phyloP scores from a whole-genome alignment of 2,329 filamentous ascomycete species.

The Cordyceps pruinosa region DNA sequence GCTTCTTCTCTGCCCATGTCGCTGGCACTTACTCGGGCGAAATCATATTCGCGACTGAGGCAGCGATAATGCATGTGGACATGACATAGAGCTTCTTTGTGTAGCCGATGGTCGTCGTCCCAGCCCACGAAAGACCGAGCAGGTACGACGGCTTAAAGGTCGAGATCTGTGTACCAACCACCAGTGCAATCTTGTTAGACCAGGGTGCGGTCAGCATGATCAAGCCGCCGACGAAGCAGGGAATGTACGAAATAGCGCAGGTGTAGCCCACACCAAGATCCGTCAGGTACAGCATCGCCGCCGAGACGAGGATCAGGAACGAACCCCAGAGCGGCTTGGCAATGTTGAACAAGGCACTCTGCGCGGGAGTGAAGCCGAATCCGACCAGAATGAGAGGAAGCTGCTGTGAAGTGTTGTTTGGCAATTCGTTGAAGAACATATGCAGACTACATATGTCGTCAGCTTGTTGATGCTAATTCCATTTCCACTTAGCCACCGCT shows the following conservation, averaged over 20 bases:
- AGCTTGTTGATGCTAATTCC: not conserved
- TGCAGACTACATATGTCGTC: conserved; percentile 14
- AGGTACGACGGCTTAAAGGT: conserved; percentile 25
- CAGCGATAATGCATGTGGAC: conserved; percentile 19
- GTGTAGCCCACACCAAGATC: conserved; percentile 20
- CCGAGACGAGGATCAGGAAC: conserved; percentile 18
- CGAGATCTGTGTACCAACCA: conserved; percentile 23
- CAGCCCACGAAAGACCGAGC: conserved; percentile 22
- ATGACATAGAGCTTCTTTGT: conserved; percentile 20
- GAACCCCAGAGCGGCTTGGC: conserved; percentile 19
- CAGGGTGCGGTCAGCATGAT: conserved; percentile 20
- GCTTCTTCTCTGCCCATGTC: not conserved
- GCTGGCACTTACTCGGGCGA: conserved; percentile 21
- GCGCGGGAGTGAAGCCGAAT: conserved; percentile 20
- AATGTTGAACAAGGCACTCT: conserved; percentile 22
- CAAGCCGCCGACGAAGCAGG: conserved; percentile 19
- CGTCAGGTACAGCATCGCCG: conserved; percentile 17
- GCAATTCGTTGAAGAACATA: conserved; percentile 23
- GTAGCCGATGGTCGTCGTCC: conserved; percentile 19
- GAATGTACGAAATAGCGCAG: conserved; percentile 21
- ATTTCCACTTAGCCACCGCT: not conserved
- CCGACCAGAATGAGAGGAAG: conserved; percentile 20
- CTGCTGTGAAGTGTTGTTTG: conserved; percentile 22
- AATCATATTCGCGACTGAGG: conserved; percentile 22
- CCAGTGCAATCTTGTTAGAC: conserved; percentile 23